Evolutionary conservation across 2,329 filamentous ascomycete genomes (phyloP), one percentile per base, ranked within the genome.

Genomic region (Epichloe hybrida): DNA sequence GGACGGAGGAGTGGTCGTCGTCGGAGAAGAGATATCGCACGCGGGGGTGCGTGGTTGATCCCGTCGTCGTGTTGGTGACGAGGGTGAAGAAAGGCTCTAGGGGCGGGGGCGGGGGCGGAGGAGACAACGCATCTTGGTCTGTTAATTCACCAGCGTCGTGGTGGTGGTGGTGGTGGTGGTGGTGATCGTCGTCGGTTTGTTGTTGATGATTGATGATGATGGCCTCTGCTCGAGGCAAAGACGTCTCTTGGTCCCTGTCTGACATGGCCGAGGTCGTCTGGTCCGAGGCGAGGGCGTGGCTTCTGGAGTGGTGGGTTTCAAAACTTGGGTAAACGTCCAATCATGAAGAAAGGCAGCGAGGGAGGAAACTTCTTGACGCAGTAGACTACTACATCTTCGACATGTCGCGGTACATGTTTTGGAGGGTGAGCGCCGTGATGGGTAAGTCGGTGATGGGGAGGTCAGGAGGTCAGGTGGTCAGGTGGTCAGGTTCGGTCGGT

Each of bases 1-100:
- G 72, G 43, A 86, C 72, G 44, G 89, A 85, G 45, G 90, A 85
- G 2, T 82, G 79, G 62, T 96, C 89, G 67, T 97, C 93, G 66
- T 97, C 90, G 58, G 80, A 80, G 71, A 98, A 97, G 61, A 97
- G 78, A 70, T 97, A 97, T 69, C 91, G 88, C 1, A 95, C 81
- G 49, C 80, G 81, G 1, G 91, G 93, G 64, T 97, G 90, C 60
- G 88, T 76, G 54, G 88, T 86, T 44, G 86, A 79, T 59, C 80
- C 77, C 8, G 79, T 83, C n/a, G 80, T 77, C 11, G 76, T 69
- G 65, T 95, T 89, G 62, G 87, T 81, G 56, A 97, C 75, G 41
- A 96, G 73, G 1, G 88, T 85, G 72, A 95, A 96, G 71, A 95
- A 84, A 2, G 88, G 87, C 43, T 81, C 75, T 66, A 95, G 91